Base-by-base conservation (phyloP, 2,329 filamentous ascomycete genomes). In the Aspergillus japonicus region DNA sequence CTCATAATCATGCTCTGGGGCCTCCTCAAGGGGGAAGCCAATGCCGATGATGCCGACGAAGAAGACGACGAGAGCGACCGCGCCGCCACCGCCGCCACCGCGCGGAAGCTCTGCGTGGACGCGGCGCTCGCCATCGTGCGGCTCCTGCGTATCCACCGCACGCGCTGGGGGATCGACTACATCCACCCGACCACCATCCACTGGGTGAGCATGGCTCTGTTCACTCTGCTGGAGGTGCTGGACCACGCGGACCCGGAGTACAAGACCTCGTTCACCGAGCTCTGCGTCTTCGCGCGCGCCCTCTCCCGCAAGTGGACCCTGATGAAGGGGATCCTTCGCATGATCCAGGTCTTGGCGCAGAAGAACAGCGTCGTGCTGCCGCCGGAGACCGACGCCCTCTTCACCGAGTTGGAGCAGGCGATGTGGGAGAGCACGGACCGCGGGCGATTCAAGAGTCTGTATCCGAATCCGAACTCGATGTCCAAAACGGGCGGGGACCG, bases 131-230 rank as follows among this genome's bases (percentile, higher is more conserved):
- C 65, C 0, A 65, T 72, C 47, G 59, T 64, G 23, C 48, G 59
- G 3, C 54, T 70, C 21, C 52, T 71, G 11, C 59, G 62, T 1
- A 57, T 61, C 5, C 62, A 66, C 31, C 67, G 67, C n/a, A 54
- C 59, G 0, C 58, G 60, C 7, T 73, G 70, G 69, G 64, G 66
- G 8, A 55, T 66, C 4, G 66, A 72, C 26, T 60, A 63, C 26
- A 68, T 71, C 24, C 63, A 68, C 1, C 61, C 66, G 47, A 65
- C 62, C 12, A 44, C 64, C 11, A 67, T 68, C 50, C 68, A 72
- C 21, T 71, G 68, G 53, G 50, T 68, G 8, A 64, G 64, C 2
- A 60, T 69, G 8, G 64, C 68, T 2, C 44, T 67, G 8, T 70
- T 71, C 50, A 62, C 64, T 2, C 49, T 70, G 1, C 61, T 69